These are phyloP conservation scores for Beauveria sp. DNA, from an alignment of 2,329 filamentous ascomycete genomes.

Conservation along the genomic window DNA sequence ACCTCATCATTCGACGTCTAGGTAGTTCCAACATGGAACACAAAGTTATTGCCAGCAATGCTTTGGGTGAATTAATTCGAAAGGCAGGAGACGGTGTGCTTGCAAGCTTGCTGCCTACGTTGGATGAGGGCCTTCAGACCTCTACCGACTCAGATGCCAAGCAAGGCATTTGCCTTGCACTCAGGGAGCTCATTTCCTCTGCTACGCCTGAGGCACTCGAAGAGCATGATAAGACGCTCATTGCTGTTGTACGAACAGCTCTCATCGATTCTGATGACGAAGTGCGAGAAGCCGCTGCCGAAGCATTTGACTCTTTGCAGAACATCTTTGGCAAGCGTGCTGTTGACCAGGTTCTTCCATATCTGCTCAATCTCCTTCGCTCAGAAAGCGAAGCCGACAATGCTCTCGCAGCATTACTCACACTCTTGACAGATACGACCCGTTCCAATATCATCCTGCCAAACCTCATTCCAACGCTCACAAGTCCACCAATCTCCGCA, in stretches of 20 bases:
- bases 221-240: constrained; percentile 90
- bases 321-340: constrained; percentile 89
- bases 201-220: constrained; percentile 83
- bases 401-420: constrained; percentile 84
- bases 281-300: constrained; percentile 89
- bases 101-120: constrained; percentile 76
- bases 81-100: constrained; percentile 94
- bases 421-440: constrained; percentile 85
- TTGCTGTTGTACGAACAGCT: constrained; percentile 87
- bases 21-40: constrained; percentile 97
- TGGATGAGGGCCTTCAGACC: constrained; percentile 82
- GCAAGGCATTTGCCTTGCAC: constrained; percentile 94
- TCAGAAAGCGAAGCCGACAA: constrained; percentile 84
- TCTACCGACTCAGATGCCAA: constrained; percentile 88
- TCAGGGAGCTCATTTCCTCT: constrained; percentile 86
- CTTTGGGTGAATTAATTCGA: constrained; percentile 90
- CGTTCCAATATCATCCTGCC: constrained; percentile 94
- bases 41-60: constrained; percentile 96
- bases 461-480: constrained; percentile 88
- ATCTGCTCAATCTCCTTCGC: constrained; percentile 82
- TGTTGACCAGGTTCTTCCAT: constrained; percentile 89
- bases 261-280: constrained; percentile 84
- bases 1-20: constrained; percentile 87
- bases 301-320: constrained; percentile 93
- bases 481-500: constrained; percentile 79